Evolutionary conservation across 2,329 filamentous ascomycete species (phyloP), one percentile per base, ranked within the genome.

Genomic region (Aspergillus sp.): DNA sequence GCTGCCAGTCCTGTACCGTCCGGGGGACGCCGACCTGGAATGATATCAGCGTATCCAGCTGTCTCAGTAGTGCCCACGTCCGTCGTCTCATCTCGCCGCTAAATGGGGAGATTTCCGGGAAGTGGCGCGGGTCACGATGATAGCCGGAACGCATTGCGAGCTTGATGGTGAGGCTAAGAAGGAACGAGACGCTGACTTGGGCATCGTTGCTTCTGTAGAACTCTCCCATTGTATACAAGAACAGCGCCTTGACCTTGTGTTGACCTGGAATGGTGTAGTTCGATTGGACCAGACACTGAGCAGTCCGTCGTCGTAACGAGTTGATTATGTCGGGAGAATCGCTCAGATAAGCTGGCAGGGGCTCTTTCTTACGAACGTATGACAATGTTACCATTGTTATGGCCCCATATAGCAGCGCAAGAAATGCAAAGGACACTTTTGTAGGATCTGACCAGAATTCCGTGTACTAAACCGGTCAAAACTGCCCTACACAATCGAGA

Each of bases 11-110:
- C 51, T 81, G 76, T 41, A 86, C 76, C 72, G 85, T 83, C 55
- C 79, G 79, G 5, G 86, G 86, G 13, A 88, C 70, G 1, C 86
- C 86, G 54, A 87, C 76, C 60, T 88, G 83, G 60, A 87, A 87
- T 1, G 82, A 79, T 1, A 83, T 76, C 14, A 88, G 69, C 2
- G 81, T 69, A 60, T 88, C 86, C 47, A 88, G 74, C 63, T 87
- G 84, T 23, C 64, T 64, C 7, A 74, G 55, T 32, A 70, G 60
- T 16, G 64, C 61, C 75, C 76, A 78, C 3, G 71, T 48, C 10
- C 76, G 71, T 16, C 76, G 65, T 45, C 76, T 67, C 66, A 78
- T 82, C 64, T 86, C 83, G 7, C 79, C 82, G 51, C 83, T 76
- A 54, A 81, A 83, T 2, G 78, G 73, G 1, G 79, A 75, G 44